phyloP scores from a whole-genome alignment of 352 stramenopile genomes.

The Elongisporangium prolatum region DNA sequence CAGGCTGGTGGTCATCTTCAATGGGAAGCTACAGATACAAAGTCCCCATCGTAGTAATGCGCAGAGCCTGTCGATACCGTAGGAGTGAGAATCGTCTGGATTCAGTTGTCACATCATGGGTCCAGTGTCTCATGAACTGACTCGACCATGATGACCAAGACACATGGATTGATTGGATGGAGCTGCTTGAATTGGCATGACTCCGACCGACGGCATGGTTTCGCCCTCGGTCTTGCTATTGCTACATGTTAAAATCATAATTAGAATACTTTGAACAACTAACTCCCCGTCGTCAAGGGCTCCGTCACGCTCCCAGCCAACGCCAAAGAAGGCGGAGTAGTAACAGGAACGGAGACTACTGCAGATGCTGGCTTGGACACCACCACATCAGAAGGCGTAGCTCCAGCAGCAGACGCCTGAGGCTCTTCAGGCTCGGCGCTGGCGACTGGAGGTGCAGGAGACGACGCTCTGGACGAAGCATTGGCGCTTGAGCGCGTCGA shows the following conservation, averaged over 20 bases:
- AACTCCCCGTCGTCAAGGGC: neutral
- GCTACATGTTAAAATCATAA: neutral
- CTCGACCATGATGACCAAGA: neutral
- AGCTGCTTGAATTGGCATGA: neutral
- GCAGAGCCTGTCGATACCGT: neutral
- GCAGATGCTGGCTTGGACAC: neutral
- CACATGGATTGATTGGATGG: neutral
- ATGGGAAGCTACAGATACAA: neutral
- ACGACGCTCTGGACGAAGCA: constrained; percentile 7
- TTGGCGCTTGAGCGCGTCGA: constrained; percentile 30
- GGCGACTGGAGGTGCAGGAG: neutral
- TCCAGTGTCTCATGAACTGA: neutral
- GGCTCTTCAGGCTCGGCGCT: neutral
- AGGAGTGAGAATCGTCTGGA: neutral
- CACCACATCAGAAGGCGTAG: neutral
- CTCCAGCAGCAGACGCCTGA: neutral
- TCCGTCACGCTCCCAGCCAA: neutral
- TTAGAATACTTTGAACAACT: neutral
- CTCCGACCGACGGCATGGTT: neutral
- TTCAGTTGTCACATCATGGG: neutral
- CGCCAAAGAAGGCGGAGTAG: neutral
- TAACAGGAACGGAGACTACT: neutral
- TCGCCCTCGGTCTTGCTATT: neutral
- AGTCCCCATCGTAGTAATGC: neutral
- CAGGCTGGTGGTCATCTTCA: neutral